Percentiles rank a stretch among this genome's conserved stretches.
These are phyloP conservation scores for Pleurozium schreberi DNA, from an alignment of 225 moss, liverwort and hornwort genomes.

Conservation along the genomic window DNA sequence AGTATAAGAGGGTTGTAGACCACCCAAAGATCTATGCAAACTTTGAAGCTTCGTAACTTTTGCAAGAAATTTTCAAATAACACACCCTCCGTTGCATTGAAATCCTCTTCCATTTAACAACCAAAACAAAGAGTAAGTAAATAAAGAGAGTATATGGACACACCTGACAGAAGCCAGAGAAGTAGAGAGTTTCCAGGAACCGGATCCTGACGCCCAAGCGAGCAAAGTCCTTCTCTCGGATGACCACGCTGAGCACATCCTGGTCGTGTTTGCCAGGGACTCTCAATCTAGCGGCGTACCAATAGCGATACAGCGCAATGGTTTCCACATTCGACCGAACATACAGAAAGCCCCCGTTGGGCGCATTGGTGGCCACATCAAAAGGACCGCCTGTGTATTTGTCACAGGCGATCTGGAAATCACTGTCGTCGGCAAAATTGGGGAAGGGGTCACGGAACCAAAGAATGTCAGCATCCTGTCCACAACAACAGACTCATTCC, in stretches of 20 bases:
- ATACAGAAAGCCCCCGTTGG: slow-evolving; percentile 76
- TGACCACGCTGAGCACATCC: slow-evolving; percentile 76
- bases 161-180: slow-evolving; percentile 91
- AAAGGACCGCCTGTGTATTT: slow-evolving; percentile 52
- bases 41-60: neutral
- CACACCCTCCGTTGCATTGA: neutral
- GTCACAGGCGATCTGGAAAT: slow-evolving; percentile 94
- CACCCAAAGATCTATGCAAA: neutral
- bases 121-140: neutral
- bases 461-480: slow-evolving; percentile 81
- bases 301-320: slow-evolving; percentile 53
- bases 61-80: neutral
- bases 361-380: slow-evolving; percentile 41
- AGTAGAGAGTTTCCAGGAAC: slow-evolving; percentile 66
- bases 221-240: slow-evolving; percentile 29
- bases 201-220: slow-evolving; percentile 46
- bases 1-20: neutral
- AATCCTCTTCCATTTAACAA: neutral
- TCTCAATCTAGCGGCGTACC: slow-evolving; percentile 45
- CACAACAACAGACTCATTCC: neutral
- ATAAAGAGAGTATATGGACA: neutral
- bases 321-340: slow-evolving; percentile 50
- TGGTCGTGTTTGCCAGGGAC: slow-evolving; percentile 71
- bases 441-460: slow-evolving; percentile 87
- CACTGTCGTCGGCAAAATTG: slow-evolving; percentile 38